phyloP scores from a whole-genome alignment of 495 filamentous ascomycete species.

The Hamigera avellanea region DNA sequence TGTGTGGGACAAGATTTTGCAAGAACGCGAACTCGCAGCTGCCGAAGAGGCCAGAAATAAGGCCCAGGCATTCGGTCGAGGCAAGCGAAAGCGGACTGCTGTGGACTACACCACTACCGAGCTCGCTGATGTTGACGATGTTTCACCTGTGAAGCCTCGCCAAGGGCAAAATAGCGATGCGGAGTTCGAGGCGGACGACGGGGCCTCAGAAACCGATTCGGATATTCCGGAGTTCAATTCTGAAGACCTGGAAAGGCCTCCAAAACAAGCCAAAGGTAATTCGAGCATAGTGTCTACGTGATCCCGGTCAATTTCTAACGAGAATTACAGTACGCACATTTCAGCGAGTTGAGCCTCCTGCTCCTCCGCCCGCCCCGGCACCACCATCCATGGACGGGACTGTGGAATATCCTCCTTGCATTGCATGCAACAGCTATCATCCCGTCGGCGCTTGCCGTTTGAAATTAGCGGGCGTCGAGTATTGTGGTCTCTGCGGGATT shows the following conservation, averaged over 20 bases:
- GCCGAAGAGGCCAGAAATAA: slow-evolving; percentile 50
- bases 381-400: slow-evolving; percentile 35
- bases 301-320: slow-evolving; percentile 5
- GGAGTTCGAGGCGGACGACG: slow-evolving; percentile 19
- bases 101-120: slow-evolving; percentile 27
- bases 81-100: slow-evolving; percentile 50
- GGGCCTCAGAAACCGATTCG: slow-evolving; percentile 15
- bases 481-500: slow-evolving; percentile 55
- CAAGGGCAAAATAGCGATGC: slow-evolving; percentile 18
- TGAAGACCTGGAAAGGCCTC: slow-evolving; percentile 5
- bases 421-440: slow-evolving; percentile 43
- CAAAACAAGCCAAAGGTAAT: slow-evolving; percentile 14
- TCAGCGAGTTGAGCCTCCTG: slow-evolving; percentile 20
- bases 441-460: slow-evolving; percentile 46
- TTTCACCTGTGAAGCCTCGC: slow-evolving; percentile 17
- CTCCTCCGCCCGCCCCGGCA: slow-evolving; percentile 1
- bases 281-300: neutral
- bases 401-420: slow-evolving; percentile 26
- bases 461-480: slow-evolving; percentile 47
- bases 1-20: slow-evolving; percentile 82
- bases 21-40: slow-evolving; percentile 68
- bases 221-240: slow-evolving; percentile 9
- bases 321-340: slow-evolving; percentile 21
- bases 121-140: slow-evolving; percentile 5
- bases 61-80: slow-evolving; percentile 66